Conservation (phyloP, 257 asterid genomes). For the Solanum sejunctum region DNA sequence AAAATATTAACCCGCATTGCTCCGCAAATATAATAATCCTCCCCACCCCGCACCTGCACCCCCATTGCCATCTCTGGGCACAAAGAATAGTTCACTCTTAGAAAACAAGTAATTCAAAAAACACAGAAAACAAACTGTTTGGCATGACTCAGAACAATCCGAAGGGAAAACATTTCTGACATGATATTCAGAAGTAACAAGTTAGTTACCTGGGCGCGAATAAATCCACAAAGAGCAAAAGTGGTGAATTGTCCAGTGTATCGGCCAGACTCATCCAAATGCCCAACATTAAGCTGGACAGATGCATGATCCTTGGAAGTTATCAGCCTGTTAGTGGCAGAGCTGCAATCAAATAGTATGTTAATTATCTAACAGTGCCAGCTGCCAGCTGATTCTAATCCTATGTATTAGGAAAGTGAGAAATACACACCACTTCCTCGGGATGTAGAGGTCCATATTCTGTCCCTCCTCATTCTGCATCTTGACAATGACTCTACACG, state of each 20-base stretch:
- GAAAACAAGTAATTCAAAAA: not conserved
- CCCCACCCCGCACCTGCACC: no score
- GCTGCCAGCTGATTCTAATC: not conserved
- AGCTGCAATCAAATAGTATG: conserved; percentile 30
- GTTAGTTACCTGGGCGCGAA: conserved; percentile 62
- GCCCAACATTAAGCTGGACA: conserved; percentile 73
- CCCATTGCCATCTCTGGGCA: no score
- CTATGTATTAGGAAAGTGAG: not conserved
- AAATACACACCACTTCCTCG: conserved; percentile 46
- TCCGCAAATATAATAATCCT: no score
- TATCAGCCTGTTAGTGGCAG: conserved; percentile 79
- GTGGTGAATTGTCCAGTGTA: conserved; percentile 57
- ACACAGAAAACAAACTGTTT: not conserved
- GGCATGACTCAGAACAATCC: not conserved
- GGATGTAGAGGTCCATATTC: conserved; percentile 63
- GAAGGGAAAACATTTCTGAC: not conserved
- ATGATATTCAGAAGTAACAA: not conserved
- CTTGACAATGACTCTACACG: conserved; percentile 5
- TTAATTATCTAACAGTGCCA: not conserved
- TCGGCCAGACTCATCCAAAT: conserved; percentile 62
- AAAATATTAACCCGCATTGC: no score
- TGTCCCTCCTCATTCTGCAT: conserved; percentile 76
- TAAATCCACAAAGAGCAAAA: conserved; percentile 75
- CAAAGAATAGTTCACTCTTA: not conserved
- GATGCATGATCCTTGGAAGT: conserved; percentile 94